phyloP scores from a whole-genome alignment of 495 filamentous ascomycete species.

The Endocarpon pusillum region DNA sequence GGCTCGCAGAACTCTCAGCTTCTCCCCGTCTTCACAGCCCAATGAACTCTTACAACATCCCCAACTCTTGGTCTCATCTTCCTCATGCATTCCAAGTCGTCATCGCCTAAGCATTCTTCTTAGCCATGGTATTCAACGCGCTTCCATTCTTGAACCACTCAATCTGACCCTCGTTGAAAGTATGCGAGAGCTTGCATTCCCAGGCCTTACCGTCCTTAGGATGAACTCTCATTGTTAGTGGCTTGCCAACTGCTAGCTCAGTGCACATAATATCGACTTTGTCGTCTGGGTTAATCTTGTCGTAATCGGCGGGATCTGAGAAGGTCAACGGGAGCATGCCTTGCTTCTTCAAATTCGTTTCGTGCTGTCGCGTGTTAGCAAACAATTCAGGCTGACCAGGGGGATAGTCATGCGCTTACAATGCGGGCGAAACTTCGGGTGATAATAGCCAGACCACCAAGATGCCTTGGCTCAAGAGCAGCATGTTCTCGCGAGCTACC shows the following conservation, averaged over 20 bases:
- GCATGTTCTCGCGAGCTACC: conserved; percentile 95
- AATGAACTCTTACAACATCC: conserved; percentile 9
- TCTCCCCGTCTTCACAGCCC: conserved; percentile 15
- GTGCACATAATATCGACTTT: conserved; percentile 83
- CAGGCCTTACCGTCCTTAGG: conserved; percentile 65
- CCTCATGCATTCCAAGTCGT: neutral
- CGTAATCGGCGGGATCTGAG: conserved; percentile 86
- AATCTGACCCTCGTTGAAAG: conserved; percentile 93
- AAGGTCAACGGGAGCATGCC: conserved; percentile 98
- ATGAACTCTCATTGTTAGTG: conserved; percentile 80
- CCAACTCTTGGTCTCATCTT: conserved; percentile 5
- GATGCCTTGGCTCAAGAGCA: conserved; percentile 91
- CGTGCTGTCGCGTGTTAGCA: conserved; percentile 38
- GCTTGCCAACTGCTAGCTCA: conserved; percentile 82
- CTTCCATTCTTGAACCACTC: conserved; percentile 97
- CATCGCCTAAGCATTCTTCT: conserved; percentile 31
- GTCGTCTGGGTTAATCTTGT: conserved; percentile 87
- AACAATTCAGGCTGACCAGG: conserved; percentile 1
- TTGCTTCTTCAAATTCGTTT: conserved; percentile 99
- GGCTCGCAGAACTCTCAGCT: no score
- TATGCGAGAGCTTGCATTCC: conserved; percentile 76
- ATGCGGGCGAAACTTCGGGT: conserved; percentile 95
- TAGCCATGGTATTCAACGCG: conserved; percentile 93
- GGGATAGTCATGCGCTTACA: conserved; percentile 20
- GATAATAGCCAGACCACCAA: conserved; percentile 94